These are phyloP conservation scores for Lobosporangium transversale DNA, from an alignment of 192 early-diverging fungal species.

Conservation along the genomic window DNA sequence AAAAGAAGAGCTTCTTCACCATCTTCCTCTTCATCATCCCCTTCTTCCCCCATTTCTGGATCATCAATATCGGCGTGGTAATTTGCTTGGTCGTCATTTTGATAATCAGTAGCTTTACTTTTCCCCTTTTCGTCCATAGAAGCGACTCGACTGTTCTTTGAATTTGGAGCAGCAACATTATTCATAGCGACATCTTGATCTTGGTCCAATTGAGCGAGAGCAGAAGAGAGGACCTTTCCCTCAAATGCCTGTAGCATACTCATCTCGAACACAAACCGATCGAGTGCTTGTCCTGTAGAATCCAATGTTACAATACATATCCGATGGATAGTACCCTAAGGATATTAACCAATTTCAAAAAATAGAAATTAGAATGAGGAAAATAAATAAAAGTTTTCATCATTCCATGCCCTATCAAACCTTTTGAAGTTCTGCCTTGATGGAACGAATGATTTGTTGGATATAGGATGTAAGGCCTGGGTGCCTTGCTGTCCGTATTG, in stretches of 20 bases:
- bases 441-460: conserved; percentile 22
- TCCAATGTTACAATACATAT: conserved; percentile 41
- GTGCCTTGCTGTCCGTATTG: conserved; percentile 42
- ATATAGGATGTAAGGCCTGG: conserved; percentile 31
- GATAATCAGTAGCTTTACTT: not conserved
- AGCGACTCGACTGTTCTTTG: too few relatives aligned
- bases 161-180: too few relatives aligned
- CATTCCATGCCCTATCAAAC: not conserved
- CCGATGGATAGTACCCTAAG: conserved; percentile 26
- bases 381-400: not conserved
- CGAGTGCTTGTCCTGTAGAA: conserved; percentile 6
- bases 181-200: too few relatives aligned
- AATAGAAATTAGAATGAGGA: not conserved
- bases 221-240: not conserved
- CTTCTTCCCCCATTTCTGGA: not conserved
- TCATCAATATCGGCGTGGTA: not conserved
- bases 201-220: too few relatives aligned
- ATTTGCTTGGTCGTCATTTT: not conserved
- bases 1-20: not conserved
- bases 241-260: conserved; percentile 26
- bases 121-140: conserved; percentile 1
- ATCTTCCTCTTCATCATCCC: not conserved
- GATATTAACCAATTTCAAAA: not conserved
- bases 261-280: conserved; percentile 47
- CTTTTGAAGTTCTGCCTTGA: conserved; percentile 28